These are phyloP conservation scores for Phytophthora nicotianae DNA, from an alignment of 352 stramenopile species.

Conservation along the genomic window DNA sequence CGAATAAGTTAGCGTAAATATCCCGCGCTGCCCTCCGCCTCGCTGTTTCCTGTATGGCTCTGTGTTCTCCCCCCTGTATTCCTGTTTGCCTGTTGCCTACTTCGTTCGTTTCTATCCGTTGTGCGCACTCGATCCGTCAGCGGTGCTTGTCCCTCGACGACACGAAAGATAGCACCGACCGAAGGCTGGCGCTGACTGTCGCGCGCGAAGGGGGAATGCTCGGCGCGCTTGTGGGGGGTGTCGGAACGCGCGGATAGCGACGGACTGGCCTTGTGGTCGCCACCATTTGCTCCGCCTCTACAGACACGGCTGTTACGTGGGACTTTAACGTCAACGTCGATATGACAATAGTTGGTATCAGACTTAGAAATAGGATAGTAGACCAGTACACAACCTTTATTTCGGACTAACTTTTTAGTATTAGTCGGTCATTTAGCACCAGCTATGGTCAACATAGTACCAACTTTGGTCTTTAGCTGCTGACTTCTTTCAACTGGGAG, in stretches of 20 bases:
- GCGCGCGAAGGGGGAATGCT: constrained; percentile 24
- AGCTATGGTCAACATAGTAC: too few species aligned
- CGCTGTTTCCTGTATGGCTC: constrained; percentile 4
- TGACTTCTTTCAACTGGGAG: constrained; percentile 9
- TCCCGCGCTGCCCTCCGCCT: neutral
- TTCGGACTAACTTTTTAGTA: too few species aligned
- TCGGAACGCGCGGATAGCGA: constrained; percentile 15
- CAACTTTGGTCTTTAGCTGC: constrained; percentile 1
- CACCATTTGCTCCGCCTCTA: constrained; percentile 32
- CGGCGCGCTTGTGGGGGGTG: constrained; percentile 5
- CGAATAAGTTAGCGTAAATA: constrained; percentile 28
- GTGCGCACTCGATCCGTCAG: neutral
- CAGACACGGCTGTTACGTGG: constrained; percentile 23
- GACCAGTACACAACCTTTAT: too few species aligned
- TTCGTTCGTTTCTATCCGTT: constrained; percentile 1
- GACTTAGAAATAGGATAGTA: too few species aligned
- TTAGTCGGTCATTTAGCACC: too few species aligned
- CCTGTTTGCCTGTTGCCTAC: constrained; percentile 4
- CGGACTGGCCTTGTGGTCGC: constrained; percentile 26
- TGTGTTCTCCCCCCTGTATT: constrained; percentile 1
- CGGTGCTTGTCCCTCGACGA: constrained; percentile 4
- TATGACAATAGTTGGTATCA: neutral
- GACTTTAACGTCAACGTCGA: constrained; percentile 5
- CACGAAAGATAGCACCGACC: constrained; percentile 16
- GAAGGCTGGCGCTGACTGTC: constrained; percentile 19